Evolutionary conservation across 2,329 filamentous ascomycete genomes (phyloP).

Genomic region (Fonsecaea pugnacius): DNA sequence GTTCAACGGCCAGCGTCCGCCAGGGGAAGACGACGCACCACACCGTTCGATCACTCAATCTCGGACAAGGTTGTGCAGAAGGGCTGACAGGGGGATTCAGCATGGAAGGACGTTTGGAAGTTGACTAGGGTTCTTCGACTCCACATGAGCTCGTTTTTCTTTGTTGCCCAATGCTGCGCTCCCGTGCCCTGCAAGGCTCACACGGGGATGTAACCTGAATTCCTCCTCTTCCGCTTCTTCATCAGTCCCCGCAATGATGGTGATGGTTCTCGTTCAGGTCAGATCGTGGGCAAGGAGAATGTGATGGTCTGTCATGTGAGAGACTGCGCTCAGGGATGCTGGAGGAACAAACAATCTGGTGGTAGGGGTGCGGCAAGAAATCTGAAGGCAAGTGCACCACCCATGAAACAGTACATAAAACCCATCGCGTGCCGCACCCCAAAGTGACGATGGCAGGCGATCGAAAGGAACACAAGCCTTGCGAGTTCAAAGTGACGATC

Average conservation of each 20-base stretch:
- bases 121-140: constrained; percentile 3
- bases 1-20: not conserved
- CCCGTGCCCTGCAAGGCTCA: constrained; percentile 16
- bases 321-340: not conserved
- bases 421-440: constrained; percentile 22
- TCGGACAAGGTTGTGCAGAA: not conserved
- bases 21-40: not conserved
- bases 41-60: not conserved
- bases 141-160: constrained; percentile 9
- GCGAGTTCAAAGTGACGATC: constrained; percentile 6
- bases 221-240: not conserved
- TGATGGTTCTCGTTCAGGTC: not conserved
- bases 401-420: constrained; percentile 35
- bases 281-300: not conserved
- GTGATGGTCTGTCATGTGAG: not conserved
- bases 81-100: constrained; percentile 2
- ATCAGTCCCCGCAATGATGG: not conserved
- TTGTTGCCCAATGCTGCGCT: constrained; percentile 10
- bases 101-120: constrained; percentile 12
- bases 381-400: constrained; percentile 20
- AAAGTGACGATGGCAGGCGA: not conserved
- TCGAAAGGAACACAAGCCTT: constrained; percentile 10
- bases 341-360: not conserved
- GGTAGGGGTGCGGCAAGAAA: constrained; percentile 17
- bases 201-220: not conserved